These are phyloP conservation scores for Grosmannia clavigera DNA, from an alignment of 2,329 filamentous ascomycete species.

Conservation along the genomic window DNA sequence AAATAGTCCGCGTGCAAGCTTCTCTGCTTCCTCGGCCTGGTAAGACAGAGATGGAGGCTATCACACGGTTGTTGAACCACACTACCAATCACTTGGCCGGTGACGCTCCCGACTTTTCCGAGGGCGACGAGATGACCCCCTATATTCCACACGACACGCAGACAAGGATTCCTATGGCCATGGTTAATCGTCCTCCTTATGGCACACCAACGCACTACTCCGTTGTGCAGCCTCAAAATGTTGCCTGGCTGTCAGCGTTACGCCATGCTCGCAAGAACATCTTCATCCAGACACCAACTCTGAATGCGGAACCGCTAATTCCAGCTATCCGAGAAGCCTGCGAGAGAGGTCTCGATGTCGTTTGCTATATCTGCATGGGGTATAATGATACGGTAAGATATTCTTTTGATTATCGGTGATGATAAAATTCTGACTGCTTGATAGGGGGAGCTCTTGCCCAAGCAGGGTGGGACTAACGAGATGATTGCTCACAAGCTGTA, in stretches of 20 bases:
- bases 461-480: conserved; percentile 66
- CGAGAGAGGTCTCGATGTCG: conserved; percentile 54
- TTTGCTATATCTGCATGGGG: conserved; percentile 61
- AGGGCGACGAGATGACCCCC: conserved; percentile 49
- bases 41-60: conserved; percentile 44
- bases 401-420: background rate
- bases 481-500: conserved; percentile 52
- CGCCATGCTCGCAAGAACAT: conserved; percentile 49
- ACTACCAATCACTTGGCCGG: conserved; percentile 38
- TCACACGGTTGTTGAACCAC: conserved; percentile 55
- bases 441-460: conserved; percentile 59
- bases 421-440: background rate
- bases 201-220: conserved; percentile 49
- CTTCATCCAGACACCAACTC: conserved; percentile 69
- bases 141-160: conserved; percentile 45
- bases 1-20: conserved; percentile 50
- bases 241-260: conserved; percentile 58
- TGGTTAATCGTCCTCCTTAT: conserved; percentile 58
- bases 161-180: conserved; percentile 53
- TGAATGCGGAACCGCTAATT: conserved; percentile 59
- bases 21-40: conserved; percentile 36
- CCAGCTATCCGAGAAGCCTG: conserved; percentile 51
- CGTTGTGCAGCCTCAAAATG: conserved; percentile 59
- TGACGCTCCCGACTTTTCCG: conserved; percentile 39
- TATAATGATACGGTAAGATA: conserved; percentile 56